Evolutionary conservation across 2,329 filamentous ascomycete species (phyloP).

Genomic region (Penicillium griseofulvum): DNA sequence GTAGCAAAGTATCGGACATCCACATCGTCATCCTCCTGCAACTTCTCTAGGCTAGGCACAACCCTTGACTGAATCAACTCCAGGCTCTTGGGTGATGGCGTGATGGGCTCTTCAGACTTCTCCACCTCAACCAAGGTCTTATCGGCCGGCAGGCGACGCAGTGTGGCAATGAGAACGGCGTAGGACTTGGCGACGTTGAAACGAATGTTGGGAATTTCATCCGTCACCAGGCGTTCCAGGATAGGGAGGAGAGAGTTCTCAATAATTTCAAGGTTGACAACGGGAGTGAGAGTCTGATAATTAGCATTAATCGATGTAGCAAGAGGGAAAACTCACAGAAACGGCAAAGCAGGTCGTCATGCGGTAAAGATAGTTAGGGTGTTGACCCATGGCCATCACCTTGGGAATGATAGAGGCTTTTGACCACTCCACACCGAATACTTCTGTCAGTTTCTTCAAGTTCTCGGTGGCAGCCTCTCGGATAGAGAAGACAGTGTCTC

Average conservation of each 20-base stretch:
- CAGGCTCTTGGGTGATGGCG: slow-evolving; percentile 67
- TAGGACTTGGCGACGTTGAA: slow-evolving; percentile 99
- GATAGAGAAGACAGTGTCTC: slow-evolving; percentile 98
- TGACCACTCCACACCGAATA: slow-evolving; percentile 97
- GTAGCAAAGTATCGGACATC: slow-evolving; percentile 98
- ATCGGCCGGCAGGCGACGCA: slow-evolving; percentile 84
- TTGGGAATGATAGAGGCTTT: slow-evolving; percentile 96
- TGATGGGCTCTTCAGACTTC: slow-evolving; percentile 61
- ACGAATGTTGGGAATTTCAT: slow-evolving; percentile 97
- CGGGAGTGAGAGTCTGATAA: slow-evolving; percentile 80
- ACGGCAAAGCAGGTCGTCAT: slow-evolving; percentile 99
- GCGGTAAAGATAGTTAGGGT: slow-evolving; percentile 97
- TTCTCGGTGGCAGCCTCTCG: slow-evolving; percentile 96
- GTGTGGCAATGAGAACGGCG: slow-evolving; percentile 80
- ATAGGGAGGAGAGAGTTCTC: slow-evolving; percentile 91
- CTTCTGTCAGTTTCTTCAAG: slow-evolving; percentile 95
- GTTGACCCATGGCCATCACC: slow-evolving; percentile 96
- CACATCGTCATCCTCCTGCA: slow-evolving; percentile 96
- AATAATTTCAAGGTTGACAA: slow-evolving; percentile 91
- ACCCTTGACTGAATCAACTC: slow-evolving; percentile 84
- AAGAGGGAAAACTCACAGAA: slow-evolving; percentile 63
- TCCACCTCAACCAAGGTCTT: slow-evolving; percentile 83
- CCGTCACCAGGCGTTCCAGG: slow-evolving; percentile 86
- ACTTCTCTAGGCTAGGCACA: slow-evolving; percentile 85
- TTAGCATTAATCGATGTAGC: slow-evolving; percentile 26